Conservation (phyloP, 1,284 basidiomycete genomes). For the Apiotrichum akiyoshidainum region DNA sequence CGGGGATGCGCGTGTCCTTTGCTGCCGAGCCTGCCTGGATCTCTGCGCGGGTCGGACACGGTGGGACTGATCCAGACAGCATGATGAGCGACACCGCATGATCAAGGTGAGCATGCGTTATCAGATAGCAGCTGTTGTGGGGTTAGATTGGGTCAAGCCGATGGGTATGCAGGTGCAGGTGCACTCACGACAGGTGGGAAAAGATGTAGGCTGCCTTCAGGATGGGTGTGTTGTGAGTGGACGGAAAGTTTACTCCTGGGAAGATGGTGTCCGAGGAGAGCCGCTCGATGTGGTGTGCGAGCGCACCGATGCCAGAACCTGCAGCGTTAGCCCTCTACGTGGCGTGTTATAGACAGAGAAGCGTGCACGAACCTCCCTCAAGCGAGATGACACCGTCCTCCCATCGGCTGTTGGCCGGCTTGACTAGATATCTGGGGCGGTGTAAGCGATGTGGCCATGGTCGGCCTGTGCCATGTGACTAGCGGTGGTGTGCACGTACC, state of each 20-base stretch:
- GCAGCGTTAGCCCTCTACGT: neutral
- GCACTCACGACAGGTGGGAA: constrained; percentile 42
- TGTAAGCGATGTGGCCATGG: neutral
- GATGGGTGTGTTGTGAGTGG: constrained; percentile 36
- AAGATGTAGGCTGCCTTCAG: constrained; percentile 48
- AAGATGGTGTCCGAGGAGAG: constrained; percentile 26
- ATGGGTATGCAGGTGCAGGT: neutral
- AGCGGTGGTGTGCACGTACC: constrained; percentile 27
- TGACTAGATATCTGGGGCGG: constrained; percentile 40
- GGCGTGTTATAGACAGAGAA: no score
- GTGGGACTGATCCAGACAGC: constrained; percentile 45
- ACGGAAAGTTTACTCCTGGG: constrained; percentile 37
- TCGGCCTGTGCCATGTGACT: neutral
- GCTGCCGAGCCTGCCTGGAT: neutral
- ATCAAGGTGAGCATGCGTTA: constrained; percentile 51
- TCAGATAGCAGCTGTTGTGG: constrained; percentile 42
- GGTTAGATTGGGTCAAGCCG: neutral
- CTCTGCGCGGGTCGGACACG: constrained; percentile 10
- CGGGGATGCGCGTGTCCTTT: constrained; percentile 28
- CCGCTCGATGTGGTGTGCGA: constrained; percentile 28
- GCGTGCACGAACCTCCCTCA: constrained; percentile 45
- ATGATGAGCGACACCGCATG: constrained; percentile 46
- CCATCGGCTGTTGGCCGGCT: constrained; percentile 38
- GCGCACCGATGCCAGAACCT: constrained; percentile 49
- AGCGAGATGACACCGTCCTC: constrained; percentile 46